Base-by-base conservation (phyloP, 2,329 filamentous ascomycete species). In the Fusarium dlaminii region DNA sequence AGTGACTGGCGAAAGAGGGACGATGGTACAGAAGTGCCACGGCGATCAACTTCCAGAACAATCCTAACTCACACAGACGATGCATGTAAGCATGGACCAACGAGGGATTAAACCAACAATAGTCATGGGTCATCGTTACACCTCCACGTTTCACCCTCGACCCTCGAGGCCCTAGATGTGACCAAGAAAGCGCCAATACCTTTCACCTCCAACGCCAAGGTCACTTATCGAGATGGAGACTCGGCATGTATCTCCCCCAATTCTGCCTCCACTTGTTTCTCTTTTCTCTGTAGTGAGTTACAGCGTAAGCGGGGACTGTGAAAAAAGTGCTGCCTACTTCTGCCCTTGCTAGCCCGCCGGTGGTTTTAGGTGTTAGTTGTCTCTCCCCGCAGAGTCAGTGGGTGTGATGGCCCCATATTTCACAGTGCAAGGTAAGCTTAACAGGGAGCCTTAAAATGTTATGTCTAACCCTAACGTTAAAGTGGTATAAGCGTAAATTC, bases 351-450 rank as follows among this genome's bases (percentile, higher is more conserved):
- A 27, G 49, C 40, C 40, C 14, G 22, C 40, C n/a, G 22, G 43
- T 29, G 12, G 17, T 17, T 13, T 9, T 54, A 13, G 34, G 51
- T 37, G 14, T n/a, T 40, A n/a, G 58, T 62, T 62, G n/a, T 51
- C 39, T 54, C 61, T 22, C 37, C 45, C 39, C 43, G 30, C 24
- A 61, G 36, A 22, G 15, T 3, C 37, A 24, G 27, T 43, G 40
- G 40, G 57, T 51, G 66, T 15, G 34, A 32, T 39, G 37, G 43
- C 43, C 66, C 66, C 67, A 48, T 70, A 59, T 66, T 70, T 70
- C 43, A 43, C 59, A 70, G 52, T 59, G 48, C 69, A 70, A 70
- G 59, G 52, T 70, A 70, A 70, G 66, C 67, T 70, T 70, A 70
- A 70, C 39, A 46, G 34, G 27, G 67, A 71, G 68, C 42, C 42